Evolutionary conservation across 768 basidiomycete genomes (phyloP).

Genomic region (Strobilomyces dryophilus): DNA sequence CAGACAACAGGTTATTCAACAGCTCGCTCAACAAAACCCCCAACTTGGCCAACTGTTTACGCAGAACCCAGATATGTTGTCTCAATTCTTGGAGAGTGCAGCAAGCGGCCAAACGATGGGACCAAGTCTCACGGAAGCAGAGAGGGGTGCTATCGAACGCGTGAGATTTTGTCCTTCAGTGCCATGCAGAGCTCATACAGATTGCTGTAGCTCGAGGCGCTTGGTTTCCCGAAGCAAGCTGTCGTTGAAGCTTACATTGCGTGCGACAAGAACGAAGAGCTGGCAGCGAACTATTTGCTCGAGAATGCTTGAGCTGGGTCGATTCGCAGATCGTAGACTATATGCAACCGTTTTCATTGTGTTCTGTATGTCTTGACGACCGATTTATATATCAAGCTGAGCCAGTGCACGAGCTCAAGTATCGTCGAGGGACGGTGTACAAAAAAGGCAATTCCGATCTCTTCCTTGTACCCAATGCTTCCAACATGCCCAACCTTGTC

Average conservation of each 20-base stretch:
- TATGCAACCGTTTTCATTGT: neutral
- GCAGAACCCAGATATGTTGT: neutral
- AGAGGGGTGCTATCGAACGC: neutral
- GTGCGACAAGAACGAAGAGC: conserved; percentile 8
- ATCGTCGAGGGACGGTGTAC: neutral
- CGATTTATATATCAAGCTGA: neutral
- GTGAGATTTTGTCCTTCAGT: neutral
- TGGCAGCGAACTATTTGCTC: conserved; percentile 1
- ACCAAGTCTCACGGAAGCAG: neutral
- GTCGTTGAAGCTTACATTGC: conserved; percentile 5
- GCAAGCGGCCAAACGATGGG: neutral
- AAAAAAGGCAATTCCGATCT: neutral
- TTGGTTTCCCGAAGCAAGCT: conserved; percentile 3
- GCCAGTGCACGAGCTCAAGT: neutral
- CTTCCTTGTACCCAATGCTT: conserved; percentile 17
- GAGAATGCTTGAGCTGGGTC: neutral
- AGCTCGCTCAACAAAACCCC: neutral
- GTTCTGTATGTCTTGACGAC: neutral
- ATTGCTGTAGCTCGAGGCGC: neutral
- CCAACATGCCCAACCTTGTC: conserved; percentile 15
- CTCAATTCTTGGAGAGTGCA: neutral
- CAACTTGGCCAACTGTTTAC: neutral
- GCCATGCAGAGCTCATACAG: neutral
- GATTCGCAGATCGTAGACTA: neutral
- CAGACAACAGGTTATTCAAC: neutral